Evolutionary conservation across 2,329 filamentous ascomycete genomes (phyloP).

Genomic region (Dactylellina cionopaga): DNA sequence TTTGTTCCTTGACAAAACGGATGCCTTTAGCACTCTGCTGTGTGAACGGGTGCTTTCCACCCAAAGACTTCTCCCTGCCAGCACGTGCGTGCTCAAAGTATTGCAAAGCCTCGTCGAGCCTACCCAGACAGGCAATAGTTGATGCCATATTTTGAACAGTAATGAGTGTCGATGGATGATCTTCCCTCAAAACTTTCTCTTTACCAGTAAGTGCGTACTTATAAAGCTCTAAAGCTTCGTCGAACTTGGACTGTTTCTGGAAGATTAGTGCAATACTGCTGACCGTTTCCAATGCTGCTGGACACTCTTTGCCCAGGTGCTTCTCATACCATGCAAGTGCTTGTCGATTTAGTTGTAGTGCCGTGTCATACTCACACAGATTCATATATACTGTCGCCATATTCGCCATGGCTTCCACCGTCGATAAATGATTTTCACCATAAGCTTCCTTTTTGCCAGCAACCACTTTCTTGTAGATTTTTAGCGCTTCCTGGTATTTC

Average conservation of each 20-base stretch:
- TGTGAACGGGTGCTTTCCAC: too few relatives aligned
- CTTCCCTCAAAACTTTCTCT: too few relatives aligned
- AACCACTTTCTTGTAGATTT: conserved; percentile 23
- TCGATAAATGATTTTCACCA: background rate
- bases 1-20: too few relatives aligned
- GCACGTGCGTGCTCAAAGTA: conserved; percentile 10
- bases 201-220: too few relatives aligned
- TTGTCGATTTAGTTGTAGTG: conserved; percentile 10
- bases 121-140: background rate
- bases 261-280: conserved; percentile 9
- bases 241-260: background rate
- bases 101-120: conserved; percentile 24
- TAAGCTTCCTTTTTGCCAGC: background rate
- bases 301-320: background rate
- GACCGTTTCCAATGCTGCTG: background rate
- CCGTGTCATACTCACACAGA: conserved; percentile 35
- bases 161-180: background rate
- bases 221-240: background rate
- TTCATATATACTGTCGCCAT: conserved; percentile 22
- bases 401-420: conserved; percentile 12
- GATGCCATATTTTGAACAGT: background rate
- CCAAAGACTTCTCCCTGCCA: too few relatives aligned
- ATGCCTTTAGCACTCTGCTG: too few relatives aligned
- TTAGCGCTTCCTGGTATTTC: conserved; percentile 23
- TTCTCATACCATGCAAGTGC: conserved; percentile 15